Conservation (phyloP, 2,329 filamentous ascomycete genomes). For the Colletotrichum aenigma region DNA sequence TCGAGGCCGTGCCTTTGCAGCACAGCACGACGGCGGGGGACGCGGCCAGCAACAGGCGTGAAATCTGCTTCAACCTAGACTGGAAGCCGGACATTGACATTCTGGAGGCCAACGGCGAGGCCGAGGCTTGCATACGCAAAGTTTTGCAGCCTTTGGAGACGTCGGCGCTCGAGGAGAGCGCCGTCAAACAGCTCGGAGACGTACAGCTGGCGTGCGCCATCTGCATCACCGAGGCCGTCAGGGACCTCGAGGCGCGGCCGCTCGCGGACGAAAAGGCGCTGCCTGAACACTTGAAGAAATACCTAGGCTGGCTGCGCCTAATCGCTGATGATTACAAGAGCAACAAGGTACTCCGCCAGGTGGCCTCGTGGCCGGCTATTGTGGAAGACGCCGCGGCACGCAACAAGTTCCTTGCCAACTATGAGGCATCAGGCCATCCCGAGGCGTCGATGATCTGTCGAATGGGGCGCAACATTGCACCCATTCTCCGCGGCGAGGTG, state of each 20-base stretch:
- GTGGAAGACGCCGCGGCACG: background rate
- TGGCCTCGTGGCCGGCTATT: background rate
- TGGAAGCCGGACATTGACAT: slow-evolving; percentile 1
- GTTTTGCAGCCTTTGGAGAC: background rate
- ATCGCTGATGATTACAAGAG: background rate
- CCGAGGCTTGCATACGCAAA: background rate
- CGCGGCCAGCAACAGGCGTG: background rate
- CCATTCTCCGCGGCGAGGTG: background rate
- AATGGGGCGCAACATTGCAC: background rate
- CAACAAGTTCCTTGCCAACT: background rate
- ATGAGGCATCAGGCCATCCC: background rate
- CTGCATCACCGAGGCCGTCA: background rate
- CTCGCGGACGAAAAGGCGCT: background rate
- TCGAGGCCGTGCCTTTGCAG: background rate
- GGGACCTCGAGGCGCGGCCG: background rate
- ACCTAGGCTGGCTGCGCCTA: background rate
- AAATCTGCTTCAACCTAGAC: background rate
- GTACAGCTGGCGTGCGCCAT: background rate
- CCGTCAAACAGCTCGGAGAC: background rate
- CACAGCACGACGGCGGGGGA: background rate
- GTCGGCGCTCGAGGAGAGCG: background rate
- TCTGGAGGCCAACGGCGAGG: background rate
- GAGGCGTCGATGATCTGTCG: background rate
- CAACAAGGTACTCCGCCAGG: background rate
- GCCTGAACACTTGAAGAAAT: background rate